Evolutionary conservation across 805 yeast genomes (phyloP).

Genomic region (Metschnikowia borealis): DNA sequence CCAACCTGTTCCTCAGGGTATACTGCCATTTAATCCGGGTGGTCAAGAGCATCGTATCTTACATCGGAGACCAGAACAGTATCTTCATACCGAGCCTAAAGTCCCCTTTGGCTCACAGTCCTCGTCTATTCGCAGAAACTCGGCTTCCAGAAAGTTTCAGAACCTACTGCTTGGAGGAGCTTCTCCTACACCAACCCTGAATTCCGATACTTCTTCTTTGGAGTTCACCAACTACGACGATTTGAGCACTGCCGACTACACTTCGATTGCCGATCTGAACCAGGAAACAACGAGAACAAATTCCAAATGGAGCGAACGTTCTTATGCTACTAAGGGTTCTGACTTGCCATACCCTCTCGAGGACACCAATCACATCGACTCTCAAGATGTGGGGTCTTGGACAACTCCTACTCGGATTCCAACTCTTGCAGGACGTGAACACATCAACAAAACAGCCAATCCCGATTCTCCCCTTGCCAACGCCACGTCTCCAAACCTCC

Average conservation of each 20-base stretch:
- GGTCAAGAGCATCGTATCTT: neutral
- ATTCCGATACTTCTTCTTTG: slow-evolving; percentile 2
- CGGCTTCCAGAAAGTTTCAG: slow-evolving; percentile 12
- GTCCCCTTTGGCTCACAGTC: neutral
- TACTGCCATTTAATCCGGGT: neutral
- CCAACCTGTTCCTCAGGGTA: neutral
- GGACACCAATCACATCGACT: slow-evolving; percentile 7
- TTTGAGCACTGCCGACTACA: neutral
- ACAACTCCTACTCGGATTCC: slow-evolving; percentile 16
- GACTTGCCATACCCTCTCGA: slow-evolving; percentile 10
- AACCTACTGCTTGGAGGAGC: slow-evolving; percentile 16
- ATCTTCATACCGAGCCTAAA: neutral
- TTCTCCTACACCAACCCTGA: slow-evolving; percentile 7
- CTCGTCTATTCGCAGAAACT: neutral
- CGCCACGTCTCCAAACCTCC: slow-evolving; percentile 8
- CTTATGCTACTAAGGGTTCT: neutral
- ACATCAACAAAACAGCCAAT: neutral
- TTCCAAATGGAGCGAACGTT: neutral
- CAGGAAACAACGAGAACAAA: neutral
- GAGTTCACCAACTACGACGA: slow-evolving; percentile 2
- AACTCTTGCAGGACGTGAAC: slow-evolving; percentile 7
- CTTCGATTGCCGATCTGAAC: neutral
- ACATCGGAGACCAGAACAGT: neutral
- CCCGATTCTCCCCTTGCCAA: neutral
- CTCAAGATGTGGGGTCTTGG: slow-evolving; percentile 2